These are phyloP conservation scores for Lenwebbia sp. DNA, from an alignment of 345 rosid species.

Conservation along the genomic window DNA sequence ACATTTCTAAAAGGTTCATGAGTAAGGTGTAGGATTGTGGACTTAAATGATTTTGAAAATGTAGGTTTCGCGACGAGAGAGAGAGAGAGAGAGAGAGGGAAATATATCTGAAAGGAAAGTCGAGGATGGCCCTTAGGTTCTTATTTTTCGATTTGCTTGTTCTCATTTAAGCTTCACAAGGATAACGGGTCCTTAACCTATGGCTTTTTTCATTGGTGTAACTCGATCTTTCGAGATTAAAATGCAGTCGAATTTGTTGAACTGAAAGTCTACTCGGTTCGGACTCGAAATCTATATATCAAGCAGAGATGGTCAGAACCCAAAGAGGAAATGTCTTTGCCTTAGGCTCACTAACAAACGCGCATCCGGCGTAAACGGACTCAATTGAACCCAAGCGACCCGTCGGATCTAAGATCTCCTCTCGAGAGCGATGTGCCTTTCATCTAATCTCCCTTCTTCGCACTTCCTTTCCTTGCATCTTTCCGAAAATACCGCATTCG, in stretches of 20 bases:
- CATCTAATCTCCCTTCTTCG: no score
- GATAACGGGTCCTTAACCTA: not conserved
- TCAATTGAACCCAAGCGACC: not conserved
- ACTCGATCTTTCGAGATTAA: not conserved
- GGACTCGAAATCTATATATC: not conserved
- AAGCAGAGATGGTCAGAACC: not conserved
- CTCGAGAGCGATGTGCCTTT: no score
- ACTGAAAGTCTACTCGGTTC: not conserved
- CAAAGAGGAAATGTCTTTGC: not conserved
- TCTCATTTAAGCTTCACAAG: not conserved
- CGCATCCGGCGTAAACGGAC: not conserved
- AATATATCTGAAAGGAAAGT: not conserved
- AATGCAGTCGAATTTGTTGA: fast-evolving
- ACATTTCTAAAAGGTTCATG: no score
- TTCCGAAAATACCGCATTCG: no score
- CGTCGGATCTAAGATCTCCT: not conserved
- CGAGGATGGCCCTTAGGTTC: not conserved
- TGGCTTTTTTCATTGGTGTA: not conserved
- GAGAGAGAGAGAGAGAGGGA: not conserved
- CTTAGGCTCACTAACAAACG: not conserved
- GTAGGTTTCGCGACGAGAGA: no score
- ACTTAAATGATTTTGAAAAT: no score
- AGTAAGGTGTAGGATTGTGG: no score
- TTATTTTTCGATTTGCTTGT: not conserved
- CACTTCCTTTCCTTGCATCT: not conserved